Conservation (phyloP, 1,284 basidiomycete genomes). For the Naganishia sp. region DNA sequence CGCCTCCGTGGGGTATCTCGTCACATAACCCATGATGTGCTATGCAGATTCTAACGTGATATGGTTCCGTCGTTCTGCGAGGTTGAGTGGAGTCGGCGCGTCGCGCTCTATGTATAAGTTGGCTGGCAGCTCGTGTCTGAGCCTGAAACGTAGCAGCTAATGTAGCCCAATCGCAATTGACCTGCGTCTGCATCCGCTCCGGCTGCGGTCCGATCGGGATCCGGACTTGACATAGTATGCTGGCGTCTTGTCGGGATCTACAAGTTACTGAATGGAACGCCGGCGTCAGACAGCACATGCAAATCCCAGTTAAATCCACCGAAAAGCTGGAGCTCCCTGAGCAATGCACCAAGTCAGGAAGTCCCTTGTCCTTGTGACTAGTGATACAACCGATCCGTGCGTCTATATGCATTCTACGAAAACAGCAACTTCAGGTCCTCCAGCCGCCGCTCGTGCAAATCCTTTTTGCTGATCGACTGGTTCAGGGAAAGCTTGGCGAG, state of each 20-base stretch:
- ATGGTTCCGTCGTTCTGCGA: too few relatives aligned
- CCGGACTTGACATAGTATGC: background rate
- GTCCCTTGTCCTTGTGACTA: background rate
- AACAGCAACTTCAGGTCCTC: slow-evolving; percentile 34
- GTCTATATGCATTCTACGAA: slow-evolving; percentile 9
- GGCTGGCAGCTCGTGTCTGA: slow-evolving; percentile 14
- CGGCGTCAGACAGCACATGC: background rate
- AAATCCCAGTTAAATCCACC: background rate
- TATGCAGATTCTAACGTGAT: too few relatives aligned
- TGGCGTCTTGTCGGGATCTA: background rate
- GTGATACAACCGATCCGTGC: background rate
- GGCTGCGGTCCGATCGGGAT: slow-evolving; percentile 2
- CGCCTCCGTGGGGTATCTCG: slow-evolving; percentile 27
- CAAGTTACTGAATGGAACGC: background rate
- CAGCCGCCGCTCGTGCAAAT: slow-evolving; percentile 77
- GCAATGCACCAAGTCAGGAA: background rate
- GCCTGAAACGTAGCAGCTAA: slow-evolving; percentile 7
- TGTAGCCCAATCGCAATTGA: background rate
- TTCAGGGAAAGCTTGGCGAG: slow-evolving; percentile 85
- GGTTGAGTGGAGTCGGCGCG: too few relatives aligned
- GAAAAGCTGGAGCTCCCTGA: background rate
- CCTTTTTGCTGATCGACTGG: slow-evolving; percentile 75
- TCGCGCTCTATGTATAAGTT: background rate
- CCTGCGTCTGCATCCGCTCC: background rate
- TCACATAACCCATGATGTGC: slow-evolving; percentile 26